Evolutionary conservation across 768 basidiomycete genomes (phyloP).

Genomic region (Lentinula edodes): DNA sequence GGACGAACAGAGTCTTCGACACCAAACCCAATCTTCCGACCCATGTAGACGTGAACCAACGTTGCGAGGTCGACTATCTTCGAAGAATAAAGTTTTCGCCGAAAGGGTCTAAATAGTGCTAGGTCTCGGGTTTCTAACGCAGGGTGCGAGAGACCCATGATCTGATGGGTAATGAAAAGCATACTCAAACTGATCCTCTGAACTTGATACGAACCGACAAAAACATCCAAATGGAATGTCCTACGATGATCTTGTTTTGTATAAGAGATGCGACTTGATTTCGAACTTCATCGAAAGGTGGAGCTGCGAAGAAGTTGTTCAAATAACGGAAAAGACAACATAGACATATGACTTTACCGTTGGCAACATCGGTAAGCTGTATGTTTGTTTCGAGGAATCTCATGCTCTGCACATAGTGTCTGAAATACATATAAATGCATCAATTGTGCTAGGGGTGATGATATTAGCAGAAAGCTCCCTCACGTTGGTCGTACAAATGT

Average conservation of each 20-base stretch:
- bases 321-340: not conserved
- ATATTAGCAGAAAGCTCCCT: conserved; percentile 13
- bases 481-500: conserved; percentile 52
- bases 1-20: conserved; percentile 43
- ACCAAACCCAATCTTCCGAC: conserved; percentile 33
- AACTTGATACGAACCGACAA: conserved; percentile 36
- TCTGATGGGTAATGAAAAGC: conserved; percentile 23
- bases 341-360: conserved; percentile 24
- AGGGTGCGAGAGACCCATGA: conserved; percentile 46
- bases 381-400: conserved; percentile 42
- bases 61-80: conserved; percentile 31
- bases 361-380: conserved; percentile 29
- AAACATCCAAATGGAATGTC: conserved; percentile 50
- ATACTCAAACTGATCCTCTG: not conserved
- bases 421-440: conserved; percentile 14
- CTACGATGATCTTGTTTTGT: conserved; percentile 44
- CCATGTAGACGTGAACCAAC: conserved; percentile 42
- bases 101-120: conserved; percentile 46
- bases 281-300: conserved; percentile 43
- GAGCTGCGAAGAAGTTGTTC: conserved; percentile 26
- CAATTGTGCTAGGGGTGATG: not conserved
- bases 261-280: conserved; percentile 36
- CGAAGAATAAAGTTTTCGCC: conserved; percentile 32
- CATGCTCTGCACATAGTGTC: conserved; percentile 43
- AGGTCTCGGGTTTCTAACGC: conserved; percentile 50